These are phyloP conservation scores for Osmanthus fragrans DNA, from an alignment of 257 asterid genomes.

Conservation along the genomic window DNA sequence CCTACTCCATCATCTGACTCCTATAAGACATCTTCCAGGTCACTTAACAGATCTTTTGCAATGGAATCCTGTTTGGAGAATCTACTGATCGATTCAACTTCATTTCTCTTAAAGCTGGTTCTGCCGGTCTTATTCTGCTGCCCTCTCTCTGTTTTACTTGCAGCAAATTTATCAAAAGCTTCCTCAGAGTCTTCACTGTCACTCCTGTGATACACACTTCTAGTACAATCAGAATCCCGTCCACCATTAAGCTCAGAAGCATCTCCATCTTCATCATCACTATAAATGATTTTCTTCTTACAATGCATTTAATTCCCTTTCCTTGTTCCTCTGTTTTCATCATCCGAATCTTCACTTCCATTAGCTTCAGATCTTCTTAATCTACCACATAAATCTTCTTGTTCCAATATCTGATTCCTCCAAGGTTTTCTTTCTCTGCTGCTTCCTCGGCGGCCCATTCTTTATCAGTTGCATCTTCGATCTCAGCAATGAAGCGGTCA, in stretches of 20 bases:
- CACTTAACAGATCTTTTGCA: slow-evolving; percentile 39
- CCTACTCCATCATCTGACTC: slow-evolving; percentile 43
- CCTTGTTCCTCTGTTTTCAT: slow-evolving; percentile 46
- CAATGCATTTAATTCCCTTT: slow-evolving; percentile 41
- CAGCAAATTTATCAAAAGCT: slow-evolving; percentile 21
- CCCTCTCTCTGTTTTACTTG: slow-evolving; percentile 37
- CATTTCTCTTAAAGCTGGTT: slow-evolving; percentile 37
- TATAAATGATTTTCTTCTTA: slow-evolving; percentile 35
- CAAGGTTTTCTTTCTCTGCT: slow-evolving; percentile 58
- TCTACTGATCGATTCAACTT: slow-evolving; percentile 21
- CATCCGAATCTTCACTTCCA: slow-evolving; percentile 51
- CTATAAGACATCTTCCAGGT: slow-evolving; percentile 48
- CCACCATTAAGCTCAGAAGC: slow-evolving; percentile 38
- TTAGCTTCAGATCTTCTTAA: slow-evolving; percentile 45
- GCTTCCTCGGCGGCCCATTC: slow-evolving; percentile 97
- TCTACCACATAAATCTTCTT: slow-evolving; percentile 59
- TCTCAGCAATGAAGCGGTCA: slow-evolving; percentile 88
- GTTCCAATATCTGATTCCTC: slow-evolving; percentile 65
- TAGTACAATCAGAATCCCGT: slow-evolving; percentile 41
- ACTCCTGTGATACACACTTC: slow-evolving; percentile 23
- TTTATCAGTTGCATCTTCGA: slow-evolving; percentile 92
- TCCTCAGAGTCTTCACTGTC: slow-evolving; percentile 38
- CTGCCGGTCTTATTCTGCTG: slow-evolving; percentile 31
- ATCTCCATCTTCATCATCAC: slow-evolving; percentile 46
- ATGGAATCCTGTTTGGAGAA: slow-evolving; percentile 20